Conservation (phyloP, 306 rosid species). For the Rubus idaeus region DNA sequence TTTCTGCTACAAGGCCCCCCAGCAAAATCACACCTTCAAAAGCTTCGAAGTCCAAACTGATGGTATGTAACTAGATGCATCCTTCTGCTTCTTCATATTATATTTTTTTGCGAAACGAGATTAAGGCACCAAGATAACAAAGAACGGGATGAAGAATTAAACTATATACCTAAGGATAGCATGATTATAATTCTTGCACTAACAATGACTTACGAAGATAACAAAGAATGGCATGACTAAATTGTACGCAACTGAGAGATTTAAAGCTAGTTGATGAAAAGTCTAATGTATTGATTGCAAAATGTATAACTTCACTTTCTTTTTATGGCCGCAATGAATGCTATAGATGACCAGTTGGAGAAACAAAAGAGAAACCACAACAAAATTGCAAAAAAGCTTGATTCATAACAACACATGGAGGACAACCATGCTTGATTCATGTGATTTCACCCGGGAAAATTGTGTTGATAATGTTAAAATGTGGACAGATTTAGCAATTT, state of each 20-base stretch:
- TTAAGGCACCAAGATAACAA: background rate
- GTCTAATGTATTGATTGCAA: background rate
- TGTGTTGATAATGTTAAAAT: too few species aligned
- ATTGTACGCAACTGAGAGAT: too few species aligned
- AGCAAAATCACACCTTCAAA: slow-evolving; percentile 44
- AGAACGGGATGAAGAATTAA: background rate
- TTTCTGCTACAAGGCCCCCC: slow-evolving; percentile 51
- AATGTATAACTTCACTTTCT: background rate
- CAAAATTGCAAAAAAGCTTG: background rate
- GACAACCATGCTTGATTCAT: background rate
- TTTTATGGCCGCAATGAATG: background rate
- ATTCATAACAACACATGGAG: background rate
- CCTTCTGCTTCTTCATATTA: background rate
- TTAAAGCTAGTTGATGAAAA: too few species aligned
- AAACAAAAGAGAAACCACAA: background rate
- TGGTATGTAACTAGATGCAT: slow-evolving; percentile 44
- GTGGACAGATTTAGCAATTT: background rate
- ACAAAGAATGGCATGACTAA: too few species aligned
- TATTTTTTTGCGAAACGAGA: background rate
- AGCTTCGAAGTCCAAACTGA: slow-evolving; percentile 52
- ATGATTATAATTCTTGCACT: background rate
- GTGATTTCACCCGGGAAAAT: background rate
- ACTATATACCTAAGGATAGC: background rate
- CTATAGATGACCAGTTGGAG: background rate
- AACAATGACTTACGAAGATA: background rate